Base-by-base conservation (phyloP, 139 green algal species). In the Pseudopediastrum boryanum region DNA sequence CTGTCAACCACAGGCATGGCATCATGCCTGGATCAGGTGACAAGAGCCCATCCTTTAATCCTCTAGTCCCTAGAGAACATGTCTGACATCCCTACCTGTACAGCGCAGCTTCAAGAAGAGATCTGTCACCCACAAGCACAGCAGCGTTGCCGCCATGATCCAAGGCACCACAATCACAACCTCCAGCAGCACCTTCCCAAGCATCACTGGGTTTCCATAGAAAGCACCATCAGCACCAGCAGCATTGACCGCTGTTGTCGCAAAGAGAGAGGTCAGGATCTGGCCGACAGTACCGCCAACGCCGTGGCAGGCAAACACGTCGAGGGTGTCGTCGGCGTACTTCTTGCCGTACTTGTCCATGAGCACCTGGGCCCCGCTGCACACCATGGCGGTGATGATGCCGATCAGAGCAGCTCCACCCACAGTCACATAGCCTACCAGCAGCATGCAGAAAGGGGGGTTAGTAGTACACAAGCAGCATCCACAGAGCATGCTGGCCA, bases 41-140 rank as follows among this genome's bases (percentile, higher is more conserved):
- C n/a, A n/a, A n/a, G n/a, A n/a, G n/a, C n/a, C n/a, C n/a, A n/a
- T n/a, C n/a, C n/a, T n/a, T n/a, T n/a, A n/a, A n/a, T n/a, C n/a
- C n/a, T n/a, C n/a, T n/a, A n/a, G n/a, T n/a, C n/a, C n/a, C n/a
- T n/a, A n/a, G n/a, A n/a, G n/a, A n/a, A n/a, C n/a, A n/a, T n/a
- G n/a, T n/a, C n/a, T n/a, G n/a, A n/a, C n/a, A n/a, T n/a, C n/a
- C 54, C 36, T 27, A 78, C 71, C 71, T 46, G 29, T 62, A 2
- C 76, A 64, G 27, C 76, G 70, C 3, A 75, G 29, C 16, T n/a
- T 27, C 25, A 82, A 13, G 25, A 82, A 63, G 31, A 76, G 71
- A 50, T 82, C 65, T 31, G 76, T 77, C 9, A 82, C 29, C 65
- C 50, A 76, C 23, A 82, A 42, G 72, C 56, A 71, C 27, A 39